Percentiles rank a stretch among this genome's conserved stretches.
phyloP scores from a whole-genome alignment of 176 grass and related monocot genomes.

The Microstegium vimineum region DNA sequence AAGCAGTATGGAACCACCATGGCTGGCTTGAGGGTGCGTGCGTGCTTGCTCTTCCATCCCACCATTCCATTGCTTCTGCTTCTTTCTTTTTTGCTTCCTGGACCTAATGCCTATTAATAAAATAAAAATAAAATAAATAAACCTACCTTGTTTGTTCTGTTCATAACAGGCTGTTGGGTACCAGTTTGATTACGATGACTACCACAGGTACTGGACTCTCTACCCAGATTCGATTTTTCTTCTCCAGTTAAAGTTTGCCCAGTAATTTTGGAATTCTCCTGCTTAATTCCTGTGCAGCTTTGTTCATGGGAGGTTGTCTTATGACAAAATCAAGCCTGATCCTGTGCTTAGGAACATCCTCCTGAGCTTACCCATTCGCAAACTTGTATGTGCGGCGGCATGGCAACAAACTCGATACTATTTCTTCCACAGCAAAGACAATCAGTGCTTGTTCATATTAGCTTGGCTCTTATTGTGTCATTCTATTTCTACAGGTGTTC shows the following conservation, averaged over 20 bases:
- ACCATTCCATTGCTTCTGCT: neutral
- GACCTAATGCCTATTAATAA: neutral
- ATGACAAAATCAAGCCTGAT: conserved; percentile 75
- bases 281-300: conserved; percentile 48
- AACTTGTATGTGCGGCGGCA: conserved; percentile 66
- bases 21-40: conserved; percentile 68
- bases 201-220: conserved; percentile 53
- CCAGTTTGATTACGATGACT: conserved; percentile 72
- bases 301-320: conserved; percentile 80
- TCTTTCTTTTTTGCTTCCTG: neutral
- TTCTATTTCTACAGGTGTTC: conserved; percentile 45
- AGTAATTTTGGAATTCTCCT: neutral
- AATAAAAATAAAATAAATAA: too few relatives aligned
- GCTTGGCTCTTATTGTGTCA: neutral
- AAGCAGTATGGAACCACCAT: conserved; percentile 96
- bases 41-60: conserved; percentile 14
- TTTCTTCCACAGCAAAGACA: neutral
- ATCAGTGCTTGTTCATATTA: neutral
- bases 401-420: neutral
- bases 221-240: neutral
- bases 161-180: conserved; percentile 69
- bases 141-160: neutral
- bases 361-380: conserved; percentile 72
- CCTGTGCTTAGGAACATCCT: conserved; percentile 69
- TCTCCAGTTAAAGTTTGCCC: neutral